phyloP scores from a whole-genome alignment of 805 yeast species.

The Metschnikowia dekortorum region DNA sequence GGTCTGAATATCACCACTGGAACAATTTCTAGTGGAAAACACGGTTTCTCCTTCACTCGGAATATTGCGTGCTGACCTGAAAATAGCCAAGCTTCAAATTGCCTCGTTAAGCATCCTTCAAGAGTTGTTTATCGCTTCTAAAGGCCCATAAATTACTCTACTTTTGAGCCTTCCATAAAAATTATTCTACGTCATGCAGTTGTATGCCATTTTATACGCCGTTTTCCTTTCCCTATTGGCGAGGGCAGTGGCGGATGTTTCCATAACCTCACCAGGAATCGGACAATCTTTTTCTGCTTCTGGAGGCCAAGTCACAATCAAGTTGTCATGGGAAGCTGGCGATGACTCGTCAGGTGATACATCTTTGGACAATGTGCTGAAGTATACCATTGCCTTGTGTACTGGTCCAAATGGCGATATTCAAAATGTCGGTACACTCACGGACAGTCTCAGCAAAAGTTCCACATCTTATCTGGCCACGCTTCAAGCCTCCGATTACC shows the following conservation, averaged over 20 bases:
- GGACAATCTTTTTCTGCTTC: constrained; percentile 39
- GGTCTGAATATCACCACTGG: background rate
- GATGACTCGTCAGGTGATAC: constrained; percentile 45
- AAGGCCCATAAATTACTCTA: background rate
- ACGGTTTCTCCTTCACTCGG: background rate
- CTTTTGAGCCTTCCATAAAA: background rate
- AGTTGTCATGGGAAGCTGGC: constrained; percentile 46
- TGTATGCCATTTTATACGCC: constrained; percentile 8
- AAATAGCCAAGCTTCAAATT: background rate
- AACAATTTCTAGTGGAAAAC: background rate
- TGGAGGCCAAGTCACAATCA: constrained; percentile 29
- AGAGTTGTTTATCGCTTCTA: background rate
- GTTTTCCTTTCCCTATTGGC: constrained; percentile 8
- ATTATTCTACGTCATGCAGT: constrained; percentile 7
- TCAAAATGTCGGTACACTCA: constrained; percentile 32
- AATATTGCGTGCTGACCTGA: background rate
- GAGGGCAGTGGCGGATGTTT: constrained; percentile 44
- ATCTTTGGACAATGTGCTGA: constrained; percentile 36
- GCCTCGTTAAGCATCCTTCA: background rate
- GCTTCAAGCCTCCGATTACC: constrained; percentile 43
- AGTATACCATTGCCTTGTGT: constrained; percentile 55
- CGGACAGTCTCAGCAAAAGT: constrained; percentile 14
- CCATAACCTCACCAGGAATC: constrained; percentile 36
- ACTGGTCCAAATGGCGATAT: constrained; percentile 59
- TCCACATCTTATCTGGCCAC: constrained; percentile 36